Base-by-base conservation (phyloP, 441 rosid genomes). In the Populus hybrid region DNA sequence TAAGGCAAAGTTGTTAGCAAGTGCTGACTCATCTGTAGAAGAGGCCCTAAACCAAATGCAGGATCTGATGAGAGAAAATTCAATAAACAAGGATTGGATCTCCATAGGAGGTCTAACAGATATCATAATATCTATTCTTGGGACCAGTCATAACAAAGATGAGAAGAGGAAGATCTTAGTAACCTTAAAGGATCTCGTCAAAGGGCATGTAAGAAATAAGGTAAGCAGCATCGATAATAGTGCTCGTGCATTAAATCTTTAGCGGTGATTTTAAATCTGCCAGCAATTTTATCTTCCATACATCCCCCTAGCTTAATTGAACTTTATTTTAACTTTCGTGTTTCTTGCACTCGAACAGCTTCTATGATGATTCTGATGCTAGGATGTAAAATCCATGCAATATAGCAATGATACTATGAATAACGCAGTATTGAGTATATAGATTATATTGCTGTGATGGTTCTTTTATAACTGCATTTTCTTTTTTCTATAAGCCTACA, bases 21-120 rank as follows among this genome's bases (percentile, higher is more conserved):
- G 78, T 70, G 80, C 69, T 6, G 88, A 85, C 77, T 82, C 85
- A n/a, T 69, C 30, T 53, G 75, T 84, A 74, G 79, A 82, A 81
- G 88, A 85, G 70, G 91, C 88, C 68, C 82, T 90, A 11, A 79
- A 82, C 82, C 90, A 83, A 81, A 86, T 90, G 88, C 87, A 82
- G 80, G 85, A 85, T 69, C 89, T 90, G 19, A 81, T 89, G 83
- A 83, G 85, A 80, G 94, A 90, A 67, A 87, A 83, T 79, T 79
- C 88, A 21, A 79, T 90, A 71, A 90, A 87, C 85, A 88, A 87
- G 83, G 90, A 88, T 71, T 90, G 94, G 94, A 76, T 89, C 53
- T 87, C 87, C 32, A 80, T 90, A 57, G 91, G 86, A 70, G 92
- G 90, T 50, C 88, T 90, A 50, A 85, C 88, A 5, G 90, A 90